Conservation (phyloP, 2,329 filamentous ascomycete genomes). For the Metarhizium sp. region DNA sequence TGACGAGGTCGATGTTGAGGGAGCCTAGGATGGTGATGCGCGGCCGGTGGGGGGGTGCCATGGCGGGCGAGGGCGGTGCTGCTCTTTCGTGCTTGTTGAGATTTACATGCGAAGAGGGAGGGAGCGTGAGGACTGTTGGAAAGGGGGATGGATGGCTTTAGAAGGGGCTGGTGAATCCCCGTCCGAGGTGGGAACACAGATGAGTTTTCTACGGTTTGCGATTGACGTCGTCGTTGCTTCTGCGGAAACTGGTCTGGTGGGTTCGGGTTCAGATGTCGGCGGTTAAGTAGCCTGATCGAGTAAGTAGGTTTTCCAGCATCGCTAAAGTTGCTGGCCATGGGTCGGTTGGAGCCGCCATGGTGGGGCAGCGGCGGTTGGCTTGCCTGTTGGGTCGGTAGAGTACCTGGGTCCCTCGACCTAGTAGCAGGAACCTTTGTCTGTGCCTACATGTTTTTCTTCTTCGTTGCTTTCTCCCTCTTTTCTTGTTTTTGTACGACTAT, state of each 20-base stretch:
- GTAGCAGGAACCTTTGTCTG: too few species aligned
- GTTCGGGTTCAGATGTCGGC: not conserved
- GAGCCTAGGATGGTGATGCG: constrained; percentile 81
- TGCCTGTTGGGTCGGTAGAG: not conserved
- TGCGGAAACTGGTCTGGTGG: not conserved
- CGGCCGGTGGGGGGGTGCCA: constrained; percentile 17
- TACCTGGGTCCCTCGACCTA: too few species aligned
- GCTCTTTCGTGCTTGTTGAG: not conserved
- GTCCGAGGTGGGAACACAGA: too few species aligned
- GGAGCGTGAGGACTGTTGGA: not conserved
- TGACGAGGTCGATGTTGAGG: constrained; percentile 89
- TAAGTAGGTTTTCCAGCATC: not conserved
- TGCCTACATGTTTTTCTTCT: not conserved
- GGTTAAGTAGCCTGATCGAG: not conserved
- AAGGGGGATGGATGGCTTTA: not conserved
- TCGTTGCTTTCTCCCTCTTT: not conserved
- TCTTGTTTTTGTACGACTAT: not conserved
- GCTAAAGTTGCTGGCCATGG: not conserved
- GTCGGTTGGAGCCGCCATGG: not conserved
- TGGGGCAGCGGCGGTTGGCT: not conserved
- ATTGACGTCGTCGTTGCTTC: not conserved
- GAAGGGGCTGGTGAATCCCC: too few species aligned
- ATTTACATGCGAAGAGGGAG: not conserved
- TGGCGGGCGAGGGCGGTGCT: not conserved
- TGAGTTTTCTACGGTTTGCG: too few species aligned